phyloP scores from a whole-genome alignment of 371 early-diverging fungal species.

The Lichtheimia ramosa region DNA sequence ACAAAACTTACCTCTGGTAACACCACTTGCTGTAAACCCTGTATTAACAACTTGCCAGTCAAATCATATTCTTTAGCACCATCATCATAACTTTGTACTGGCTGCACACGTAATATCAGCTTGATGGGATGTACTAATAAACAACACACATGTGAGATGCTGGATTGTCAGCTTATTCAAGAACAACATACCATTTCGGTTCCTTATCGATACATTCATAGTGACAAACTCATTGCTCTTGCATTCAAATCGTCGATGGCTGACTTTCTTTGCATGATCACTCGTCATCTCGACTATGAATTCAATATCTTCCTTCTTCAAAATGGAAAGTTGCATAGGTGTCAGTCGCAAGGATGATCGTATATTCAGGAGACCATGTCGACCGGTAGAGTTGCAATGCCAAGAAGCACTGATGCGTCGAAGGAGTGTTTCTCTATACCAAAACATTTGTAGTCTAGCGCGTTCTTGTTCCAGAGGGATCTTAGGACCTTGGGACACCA shows the following conservation, averaged over 20 bases:
- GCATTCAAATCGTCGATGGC: constrained; percentile 48
- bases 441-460: constrained; percentile 65
- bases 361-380: constrained; percentile 55
- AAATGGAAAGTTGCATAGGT: constrained; percentile 47
- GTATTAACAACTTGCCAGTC: constrained; percentile 57
- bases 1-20: constrained; percentile 54
- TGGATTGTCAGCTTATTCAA: not conserved
- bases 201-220: constrained; percentile 51
- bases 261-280: constrained; percentile 15
- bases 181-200: constrained; percentile 38
- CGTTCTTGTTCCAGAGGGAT: constrained; percentile 53
- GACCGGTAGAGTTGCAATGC: constrained; percentile 38
- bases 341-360: constrained; percentile 52
- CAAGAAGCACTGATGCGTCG: constrained; percentile 57
- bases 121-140: constrained; percentile 50
- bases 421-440: constrained; percentile 75
- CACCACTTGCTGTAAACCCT: constrained; percentile 60
- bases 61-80: constrained; percentile 67
- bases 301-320: constrained; percentile 62
- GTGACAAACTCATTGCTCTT: constrained; percentile 51
- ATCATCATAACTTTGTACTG: constrained; percentile 67
- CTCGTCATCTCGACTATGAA: constrained; percentile 46
- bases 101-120: constrained; percentile 61
- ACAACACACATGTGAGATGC: not conserved
- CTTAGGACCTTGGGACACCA: constrained; percentile 58